Conservation (phyloP, 1,284 basidiomycete species). For the Pterulicium gracile region DNA sequence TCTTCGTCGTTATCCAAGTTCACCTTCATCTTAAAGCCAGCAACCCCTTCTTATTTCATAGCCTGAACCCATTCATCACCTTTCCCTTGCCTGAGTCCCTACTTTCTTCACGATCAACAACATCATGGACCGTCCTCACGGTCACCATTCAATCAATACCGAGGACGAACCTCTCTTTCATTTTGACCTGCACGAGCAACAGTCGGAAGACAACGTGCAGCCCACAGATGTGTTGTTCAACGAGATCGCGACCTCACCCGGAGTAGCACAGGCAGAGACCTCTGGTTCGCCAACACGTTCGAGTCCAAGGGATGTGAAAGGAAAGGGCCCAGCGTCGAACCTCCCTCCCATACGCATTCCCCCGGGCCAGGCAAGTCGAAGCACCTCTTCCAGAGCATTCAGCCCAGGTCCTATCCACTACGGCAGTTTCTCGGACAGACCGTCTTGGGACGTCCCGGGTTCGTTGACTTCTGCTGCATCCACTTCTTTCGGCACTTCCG, state of each 20-base stretch:
- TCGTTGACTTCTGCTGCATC: conserved; percentile 9
- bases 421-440: conserved; percentile 2
- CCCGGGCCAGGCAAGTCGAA: background rate
- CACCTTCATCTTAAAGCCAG: no score
- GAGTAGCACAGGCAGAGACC: background rate
- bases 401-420: conserved; percentile 1
- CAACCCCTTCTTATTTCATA: no score
- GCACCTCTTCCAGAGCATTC: no score
- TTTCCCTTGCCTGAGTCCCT: no score
- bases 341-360: background rate
- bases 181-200: conserved; percentile 36
- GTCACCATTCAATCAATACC: conserved; percentile 40
- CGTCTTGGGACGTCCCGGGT: conserved; percentile 20
- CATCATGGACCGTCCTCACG: background rate
- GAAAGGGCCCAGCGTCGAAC: background rate
- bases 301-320: background rate
- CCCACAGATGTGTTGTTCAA: conserved; percentile 8
- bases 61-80: no score
- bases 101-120: no score
- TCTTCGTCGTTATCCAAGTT: no score
- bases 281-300: background rate
- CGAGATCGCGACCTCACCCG: background rate
- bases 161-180: conserved; percentile 34
- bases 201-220: conserved; percentile 4
- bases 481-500: conserved; percentile 4